These are phyloP conservation scores for Lactarius quietus DNA, from an alignment of 768 basidiomycete species.

Conservation along the genomic window DNA sequence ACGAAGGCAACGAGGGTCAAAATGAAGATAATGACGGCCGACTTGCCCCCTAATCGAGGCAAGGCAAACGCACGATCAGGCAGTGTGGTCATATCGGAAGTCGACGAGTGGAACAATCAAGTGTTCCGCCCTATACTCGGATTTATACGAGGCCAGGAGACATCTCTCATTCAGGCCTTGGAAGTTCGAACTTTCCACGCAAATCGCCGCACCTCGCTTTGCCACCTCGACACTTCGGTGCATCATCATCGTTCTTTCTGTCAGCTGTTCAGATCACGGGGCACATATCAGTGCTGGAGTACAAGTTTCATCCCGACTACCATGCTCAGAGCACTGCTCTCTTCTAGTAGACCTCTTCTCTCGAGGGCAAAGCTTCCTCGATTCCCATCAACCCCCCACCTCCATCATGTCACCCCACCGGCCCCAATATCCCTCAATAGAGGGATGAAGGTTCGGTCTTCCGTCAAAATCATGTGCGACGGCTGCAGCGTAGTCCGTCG, in stretches of 20 bases:
- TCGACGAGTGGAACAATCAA: no score
- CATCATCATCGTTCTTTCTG: no score
- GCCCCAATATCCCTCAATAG: conserved; percentile 39
- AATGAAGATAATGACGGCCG: conserved; percentile 54
- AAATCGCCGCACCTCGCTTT: no score
- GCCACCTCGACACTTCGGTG: no score
- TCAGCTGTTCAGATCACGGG: not conserved
- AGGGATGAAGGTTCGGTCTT: conserved; percentile 96
- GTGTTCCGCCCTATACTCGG: not conserved
- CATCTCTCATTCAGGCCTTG: not conserved
- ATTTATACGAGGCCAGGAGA: not conserved
- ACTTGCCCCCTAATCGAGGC: conserved; percentile 38
- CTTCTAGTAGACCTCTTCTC: conserved; percentile 59
- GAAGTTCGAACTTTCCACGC: no score
- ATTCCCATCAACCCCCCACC: conserved; percentile 28
- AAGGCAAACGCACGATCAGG: conserved; percentile 4
- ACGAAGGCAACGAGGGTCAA: conserved; percentile 69
- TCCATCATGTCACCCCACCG: conserved; percentile 33
- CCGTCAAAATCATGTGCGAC: conserved; percentile 92
- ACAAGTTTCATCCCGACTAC: conserved; percentile 8
- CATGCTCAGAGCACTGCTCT: conserved; percentile 66
- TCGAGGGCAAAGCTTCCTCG: conserved; percentile 43
- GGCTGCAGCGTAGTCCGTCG: conserved; percentile 86
- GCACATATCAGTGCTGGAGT: not conserved
- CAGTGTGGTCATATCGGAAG: conserved; percentile 1